Evolutionary conservation across 2,329 filamentous ascomycete genomes (phyloP).

Genomic region (Balansia obtecta): DNA sequence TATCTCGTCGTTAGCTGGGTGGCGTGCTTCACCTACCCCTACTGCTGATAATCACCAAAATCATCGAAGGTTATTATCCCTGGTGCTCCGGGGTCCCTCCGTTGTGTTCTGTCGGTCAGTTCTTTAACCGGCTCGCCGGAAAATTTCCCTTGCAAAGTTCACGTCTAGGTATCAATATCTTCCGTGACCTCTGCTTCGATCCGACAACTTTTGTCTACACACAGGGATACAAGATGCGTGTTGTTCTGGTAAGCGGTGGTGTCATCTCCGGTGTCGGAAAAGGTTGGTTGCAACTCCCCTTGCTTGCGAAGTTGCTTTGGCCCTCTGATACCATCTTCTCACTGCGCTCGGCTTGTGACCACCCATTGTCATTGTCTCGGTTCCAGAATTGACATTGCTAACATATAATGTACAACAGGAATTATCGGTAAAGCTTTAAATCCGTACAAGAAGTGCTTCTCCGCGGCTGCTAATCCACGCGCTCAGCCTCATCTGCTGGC

Average conservation of each 20-base stretch:
- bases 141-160: not conserved
- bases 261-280: constrained; percentile 49
- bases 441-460: not conserved
- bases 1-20: too few relatives aligned
- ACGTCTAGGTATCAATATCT: not conserved
- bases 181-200: not conserved
- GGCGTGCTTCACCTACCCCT: too few relatives aligned
- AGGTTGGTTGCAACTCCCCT: constrained; percentile 25
- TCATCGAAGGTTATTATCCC: too few relatives aligned
- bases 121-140: not conserved
- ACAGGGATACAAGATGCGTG: constrained; percentile 13
- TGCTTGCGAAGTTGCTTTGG: not conserved
- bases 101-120: too few relatives aligned
- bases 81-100: too few relatives aligned
- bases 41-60: too few relatives aligned
- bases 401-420: not conserved
- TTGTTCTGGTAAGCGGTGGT: constrained; percentile 23
- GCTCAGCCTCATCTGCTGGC: constrained; percentile 53
- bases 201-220: not conserved
- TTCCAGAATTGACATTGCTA: not conserved
- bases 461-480: not conserved
- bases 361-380: not conserved
- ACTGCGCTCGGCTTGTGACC: not conserved
- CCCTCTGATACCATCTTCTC: not conserved
- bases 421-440: constrained; percentile 5